phyloP scores from a whole-genome alignment of 176 grass and related monocot genomes.

The Puya raimondii region DNA sequence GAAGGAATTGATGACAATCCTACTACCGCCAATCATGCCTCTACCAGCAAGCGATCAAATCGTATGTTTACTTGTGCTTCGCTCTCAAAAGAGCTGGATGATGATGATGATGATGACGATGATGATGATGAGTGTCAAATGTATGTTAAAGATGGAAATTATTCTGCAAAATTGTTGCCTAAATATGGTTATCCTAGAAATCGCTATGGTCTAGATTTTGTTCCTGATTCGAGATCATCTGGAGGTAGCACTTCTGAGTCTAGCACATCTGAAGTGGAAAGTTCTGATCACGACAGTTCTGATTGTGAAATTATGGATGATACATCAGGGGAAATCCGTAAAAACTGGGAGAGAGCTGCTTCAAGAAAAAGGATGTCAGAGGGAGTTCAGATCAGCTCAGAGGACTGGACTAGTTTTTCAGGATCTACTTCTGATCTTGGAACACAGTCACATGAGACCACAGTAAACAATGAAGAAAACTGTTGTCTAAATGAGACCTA shows the following conservation, averaged over 20 bases:
- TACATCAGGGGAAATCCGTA: conserved; percentile 30
- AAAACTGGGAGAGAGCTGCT: conserved; percentile 71
- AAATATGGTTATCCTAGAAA: conserved; percentile 27
- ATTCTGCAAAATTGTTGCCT: background rate
- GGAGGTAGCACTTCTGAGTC: conserved; percentile 19
- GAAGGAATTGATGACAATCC: conserved; percentile 10
- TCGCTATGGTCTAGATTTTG: conserved; percentile 41
- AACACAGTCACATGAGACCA: background rate
- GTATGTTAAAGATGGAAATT: conserved; percentile 15
- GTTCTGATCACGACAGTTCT: conserved; percentile 24
- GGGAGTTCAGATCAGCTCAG: conserved; percentile 2
- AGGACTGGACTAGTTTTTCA: conserved; percentile 25
- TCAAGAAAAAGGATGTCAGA: conserved; percentile 34
- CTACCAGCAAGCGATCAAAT: background rate
- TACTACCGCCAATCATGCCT: background rate
- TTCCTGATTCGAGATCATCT: conserved; percentile 32
- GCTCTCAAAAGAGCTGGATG: background rate
- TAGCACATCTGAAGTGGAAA: conserved; percentile 22
- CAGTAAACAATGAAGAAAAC: background rate
- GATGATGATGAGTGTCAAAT: background rate
- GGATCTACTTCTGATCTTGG: conserved; percentile 29
- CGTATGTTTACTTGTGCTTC: background rate
- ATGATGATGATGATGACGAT: conserved; percentile 2
- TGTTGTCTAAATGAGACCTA: conserved; percentile 14
- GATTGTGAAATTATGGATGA: conserved; percentile 85